Conservation (phyloP, 148 eudicot species). For the Camellia granthamiana region DNA sequence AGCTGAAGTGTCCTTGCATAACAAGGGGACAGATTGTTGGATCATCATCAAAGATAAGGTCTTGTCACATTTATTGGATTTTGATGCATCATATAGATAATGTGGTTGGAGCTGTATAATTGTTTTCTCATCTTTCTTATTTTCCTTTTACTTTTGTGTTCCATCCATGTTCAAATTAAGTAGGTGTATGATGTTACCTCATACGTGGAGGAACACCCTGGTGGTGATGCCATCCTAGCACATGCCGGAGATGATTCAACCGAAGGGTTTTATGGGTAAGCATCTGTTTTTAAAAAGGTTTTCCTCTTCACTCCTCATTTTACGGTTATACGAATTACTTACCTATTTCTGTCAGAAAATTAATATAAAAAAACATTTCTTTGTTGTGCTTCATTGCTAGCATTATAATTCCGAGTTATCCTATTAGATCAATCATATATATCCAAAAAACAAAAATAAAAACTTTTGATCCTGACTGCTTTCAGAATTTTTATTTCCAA, state of each 20-base stretch:
- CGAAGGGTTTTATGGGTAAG: slow-evolving; percentile 88
- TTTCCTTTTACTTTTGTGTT: neutral
- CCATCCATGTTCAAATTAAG: neutral
- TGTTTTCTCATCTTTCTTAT: neutral
- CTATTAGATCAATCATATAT: neutral
- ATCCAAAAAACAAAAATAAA: neutral
- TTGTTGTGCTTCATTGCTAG: neutral
- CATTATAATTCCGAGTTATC: neutral
- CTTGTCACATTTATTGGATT: neutral
- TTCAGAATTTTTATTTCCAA: neutral
- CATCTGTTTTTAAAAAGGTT: slow-evolving; percentile 2
- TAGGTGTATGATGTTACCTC: slow-evolving; percentile 94
- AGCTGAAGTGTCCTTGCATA: slow-evolving; percentile 74
- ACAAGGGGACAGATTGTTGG: slow-evolving; percentile 93
- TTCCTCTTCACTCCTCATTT: neutral
- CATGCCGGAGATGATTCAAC: slow-evolving; percentile 97
- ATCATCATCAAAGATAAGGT: slow-evolving; percentile 95
- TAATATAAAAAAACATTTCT: neutral
- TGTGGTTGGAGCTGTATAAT: neutral
- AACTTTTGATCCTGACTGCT: neutral
- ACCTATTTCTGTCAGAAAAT: neutral
- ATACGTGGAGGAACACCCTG: slow-evolving; percentile 97
- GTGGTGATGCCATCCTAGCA: slow-evolving; percentile 89
- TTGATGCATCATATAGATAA: neutral
- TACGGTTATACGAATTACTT: neutral